Evolutionary conservation across 345 rosid species (phyloP).

Genomic region (Dovyalis caffra): DNA sequence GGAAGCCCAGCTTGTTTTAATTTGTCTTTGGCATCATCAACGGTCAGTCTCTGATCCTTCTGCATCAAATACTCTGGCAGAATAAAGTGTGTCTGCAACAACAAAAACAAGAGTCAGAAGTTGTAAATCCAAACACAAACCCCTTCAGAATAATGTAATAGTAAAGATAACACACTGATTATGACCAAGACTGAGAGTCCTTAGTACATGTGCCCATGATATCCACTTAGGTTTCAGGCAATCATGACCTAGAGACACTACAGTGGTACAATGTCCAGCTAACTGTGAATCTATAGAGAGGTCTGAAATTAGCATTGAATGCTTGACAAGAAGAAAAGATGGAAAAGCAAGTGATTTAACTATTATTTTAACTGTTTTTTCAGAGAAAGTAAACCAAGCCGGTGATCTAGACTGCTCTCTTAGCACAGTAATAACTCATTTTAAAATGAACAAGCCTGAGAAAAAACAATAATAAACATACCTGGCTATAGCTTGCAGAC

Average conservation of each 20-base stretch:
- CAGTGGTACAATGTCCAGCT: neutral
- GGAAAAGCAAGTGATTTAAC: too few species aligned
- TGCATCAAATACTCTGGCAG: constrained; percentile 91
- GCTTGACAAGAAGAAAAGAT: neutral
- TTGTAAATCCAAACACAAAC: neutral
- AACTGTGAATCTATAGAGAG: neutral
- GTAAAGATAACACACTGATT: neutral
- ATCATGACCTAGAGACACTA: neutral
- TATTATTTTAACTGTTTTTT: too few species aligned
- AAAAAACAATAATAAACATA: constrained; percentile 17
- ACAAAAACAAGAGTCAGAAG: constrained; percentile 10
- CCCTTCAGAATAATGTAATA: neutral
- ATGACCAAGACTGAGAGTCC: neutral
- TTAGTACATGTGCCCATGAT: neutral
- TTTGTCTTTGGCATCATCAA: constrained; percentile 88
- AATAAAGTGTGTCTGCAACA: constrained; percentile 74
- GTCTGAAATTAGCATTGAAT: neutral
- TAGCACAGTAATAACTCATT: neutral
- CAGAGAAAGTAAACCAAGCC: neutral
- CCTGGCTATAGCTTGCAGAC: constrained; percentile 94
- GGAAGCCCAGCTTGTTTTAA: constrained; percentile 76
- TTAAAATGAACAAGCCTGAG: neutral
- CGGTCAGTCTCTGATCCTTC: constrained; percentile 67
- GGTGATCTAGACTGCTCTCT: too few species aligned
- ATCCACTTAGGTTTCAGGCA: neutral